These are phyloP conservation scores for Aspergillus sp. DNA, from an alignment of 2,329 filamentous ascomycete genomes.

Conservation along the genomic window DNA sequence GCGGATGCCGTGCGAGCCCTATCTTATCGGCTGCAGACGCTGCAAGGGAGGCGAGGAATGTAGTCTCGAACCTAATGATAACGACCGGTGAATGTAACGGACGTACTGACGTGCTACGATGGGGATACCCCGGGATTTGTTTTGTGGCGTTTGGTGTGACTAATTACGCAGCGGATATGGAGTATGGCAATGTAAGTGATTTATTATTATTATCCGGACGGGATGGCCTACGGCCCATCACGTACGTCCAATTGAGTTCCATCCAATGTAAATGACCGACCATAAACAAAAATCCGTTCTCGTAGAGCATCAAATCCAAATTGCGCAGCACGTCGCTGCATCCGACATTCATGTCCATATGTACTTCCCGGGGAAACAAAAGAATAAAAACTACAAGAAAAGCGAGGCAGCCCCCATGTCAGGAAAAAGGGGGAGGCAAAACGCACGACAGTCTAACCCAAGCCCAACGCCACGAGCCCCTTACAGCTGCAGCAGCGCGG, in stretches of 20 bases:
- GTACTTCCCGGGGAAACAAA: background rate
- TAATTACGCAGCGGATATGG: background rate
- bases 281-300: background rate
- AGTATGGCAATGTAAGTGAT: background rate
- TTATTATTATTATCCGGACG: conserved; percentile 1
- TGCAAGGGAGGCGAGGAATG: conserved; percentile 15
- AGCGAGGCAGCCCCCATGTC: background rate
- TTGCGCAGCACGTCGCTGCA: background rate
- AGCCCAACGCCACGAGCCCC: background rate
- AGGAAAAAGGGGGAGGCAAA: background rate
- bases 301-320: background rate
- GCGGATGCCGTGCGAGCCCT: conserved; percentile 25
- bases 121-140: background rate
- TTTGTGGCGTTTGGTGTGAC: background rate
- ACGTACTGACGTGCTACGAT: background rate
- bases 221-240: background rate
- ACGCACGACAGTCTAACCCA: background rate
- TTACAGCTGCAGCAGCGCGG: conserved; percentile 32
- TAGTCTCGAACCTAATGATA: background rate
- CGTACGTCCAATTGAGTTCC: background rate
- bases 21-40: conserved; percentile 21
- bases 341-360: background rate
- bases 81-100: background rate
- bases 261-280: background rate
- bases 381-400: background rate